Evolutionary conservation across 2,329 filamentous ascomycete species (phyloP).

Genomic region (Calonectria pseudoturangicola): DNA sequence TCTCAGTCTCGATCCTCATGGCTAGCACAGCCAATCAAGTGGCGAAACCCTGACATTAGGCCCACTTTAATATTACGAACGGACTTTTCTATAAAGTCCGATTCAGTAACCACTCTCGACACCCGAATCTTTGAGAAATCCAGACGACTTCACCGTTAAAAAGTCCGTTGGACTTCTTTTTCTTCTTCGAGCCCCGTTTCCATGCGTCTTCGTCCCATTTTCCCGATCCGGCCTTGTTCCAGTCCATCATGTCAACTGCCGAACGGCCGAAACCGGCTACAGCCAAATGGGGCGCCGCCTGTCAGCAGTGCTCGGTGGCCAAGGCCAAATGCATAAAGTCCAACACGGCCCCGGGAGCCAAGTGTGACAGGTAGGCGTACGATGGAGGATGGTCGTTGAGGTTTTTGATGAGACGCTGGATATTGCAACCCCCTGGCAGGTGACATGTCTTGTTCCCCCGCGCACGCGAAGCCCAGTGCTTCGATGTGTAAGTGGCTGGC

Average conservation of each 20-base stretch:
- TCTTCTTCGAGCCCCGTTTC: slow-evolving; percentile 38
- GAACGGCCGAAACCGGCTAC: slow-evolving; percentile 58
- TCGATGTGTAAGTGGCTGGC: slow-evolving; percentile 39
- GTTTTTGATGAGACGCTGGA: background rate
- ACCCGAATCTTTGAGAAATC: slow-evolving; percentile 27
- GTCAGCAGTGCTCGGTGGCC: slow-evolving; percentile 67
- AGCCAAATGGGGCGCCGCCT: slow-evolving; percentile 70
- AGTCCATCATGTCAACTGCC: slow-evolving; percentile 42
- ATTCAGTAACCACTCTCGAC: slow-evolving; percentile 28
- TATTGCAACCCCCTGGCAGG: background rate
- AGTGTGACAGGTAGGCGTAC: slow-evolving; percentile 65
- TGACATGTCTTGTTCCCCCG: slow-evolving; percentile 31
- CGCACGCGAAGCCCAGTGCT: slow-evolving; percentile 28
- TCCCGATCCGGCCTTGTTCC: slow-evolving; percentile 32
- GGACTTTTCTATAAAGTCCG: slow-evolving; percentile 47
- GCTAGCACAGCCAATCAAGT: slow-evolving; percentile 40
- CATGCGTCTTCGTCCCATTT: slow-evolving; percentile 22
- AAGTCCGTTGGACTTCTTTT: slow-evolving; percentile 54
- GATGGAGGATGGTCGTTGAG: background rate
- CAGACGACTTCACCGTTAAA: slow-evolving; percentile 40
- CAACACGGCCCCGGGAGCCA: slow-evolving; percentile 59
- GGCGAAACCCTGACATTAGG: background rate
- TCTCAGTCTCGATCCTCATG: slow-evolving; percentile 35
- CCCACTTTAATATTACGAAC: slow-evolving; percentile 25
- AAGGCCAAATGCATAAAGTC: slow-evolving; percentile 71